These are phyloP conservation scores for Saccharomycopsis lassenensis DNA, from an alignment of 805 yeast genomes.

Conservation along the genomic window DNA sequence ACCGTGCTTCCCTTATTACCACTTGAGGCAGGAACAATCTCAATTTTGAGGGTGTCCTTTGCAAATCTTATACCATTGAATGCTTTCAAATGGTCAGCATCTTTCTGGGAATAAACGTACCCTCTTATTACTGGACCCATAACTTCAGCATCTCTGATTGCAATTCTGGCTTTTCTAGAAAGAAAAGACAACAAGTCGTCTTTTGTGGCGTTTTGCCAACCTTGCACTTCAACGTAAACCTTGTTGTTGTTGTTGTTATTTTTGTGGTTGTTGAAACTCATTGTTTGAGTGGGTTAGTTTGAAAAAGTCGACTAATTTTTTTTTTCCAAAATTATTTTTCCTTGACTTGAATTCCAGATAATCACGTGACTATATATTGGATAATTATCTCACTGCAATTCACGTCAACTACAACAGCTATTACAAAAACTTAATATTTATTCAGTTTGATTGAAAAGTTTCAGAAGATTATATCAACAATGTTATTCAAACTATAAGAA, in stretches of 20 bases:
- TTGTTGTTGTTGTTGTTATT: slow-evolving; percentile 23
- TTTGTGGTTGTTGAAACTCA: too few species aligned
- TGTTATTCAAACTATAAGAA: slow-evolving; percentile 57
- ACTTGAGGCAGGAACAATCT: slow-evolving; percentile 23
- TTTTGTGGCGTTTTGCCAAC: slow-evolving; percentile 74
- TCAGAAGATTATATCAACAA: too few species aligned
- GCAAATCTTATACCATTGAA: slow-evolving; percentile 80
- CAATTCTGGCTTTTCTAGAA: slow-evolving; percentile 51
- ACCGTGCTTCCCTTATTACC: slow-evolving; percentile 34
- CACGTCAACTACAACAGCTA: too few species aligned
- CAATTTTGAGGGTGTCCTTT: slow-evolving; percentile 51
- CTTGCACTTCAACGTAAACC: slow-evolving; percentile 50
- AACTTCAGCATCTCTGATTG: slow-evolving; percentile 40
- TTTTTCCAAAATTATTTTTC: too few species aligned
- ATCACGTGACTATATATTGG: too few species aligned
- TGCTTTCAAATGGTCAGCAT: slow-evolving; percentile 46
- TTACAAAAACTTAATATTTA: too few species aligned
- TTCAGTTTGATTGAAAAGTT: too few species aligned
- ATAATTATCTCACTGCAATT: too few species aligned
- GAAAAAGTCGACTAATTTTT: too few species aligned
- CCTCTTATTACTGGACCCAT: slow-evolving; percentile 53
- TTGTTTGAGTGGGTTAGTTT: too few species aligned
- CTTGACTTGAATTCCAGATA: too few species aligned
- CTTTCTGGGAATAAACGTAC: slow-evolving; percentile 39
- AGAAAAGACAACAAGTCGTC: slow-evolving; percentile 62